Base-by-base conservation (phyloP, 768 basidiomycete species). In the Boletellus emodensis region DNA sequence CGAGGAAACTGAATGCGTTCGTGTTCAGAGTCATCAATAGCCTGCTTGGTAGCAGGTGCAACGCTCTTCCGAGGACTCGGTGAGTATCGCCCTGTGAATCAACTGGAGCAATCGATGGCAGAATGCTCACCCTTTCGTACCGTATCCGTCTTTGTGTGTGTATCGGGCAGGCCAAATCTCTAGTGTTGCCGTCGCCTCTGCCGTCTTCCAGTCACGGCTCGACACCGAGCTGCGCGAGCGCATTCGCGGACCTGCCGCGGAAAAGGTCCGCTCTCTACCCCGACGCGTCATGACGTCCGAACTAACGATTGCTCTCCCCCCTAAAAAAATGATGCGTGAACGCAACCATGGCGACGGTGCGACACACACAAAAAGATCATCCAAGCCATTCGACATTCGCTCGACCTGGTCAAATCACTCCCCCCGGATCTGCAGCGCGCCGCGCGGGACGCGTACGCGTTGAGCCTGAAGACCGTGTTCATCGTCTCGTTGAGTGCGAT, bases 51-150 rank as follows among this genome's bases (percentile, higher is more conserved):
- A 7, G 57, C 56, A 2, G 24, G 41, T 22, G 14, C 36, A 36
- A 55, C 57, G 17, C 46, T 59, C 20, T 59, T 42, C n/a, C 48
- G 58, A 22, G 37, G 24, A 32, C 45, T 55, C 8, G 57, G 58
- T 59, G 15, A 37, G 50, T 8, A 40, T 8, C 6, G 24, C 24
- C 6, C 24, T 3, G 24, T 24, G 24, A 24, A 24, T 24, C 24
- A 24, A 24, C 24, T 24, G 24, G 3, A 6, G 24, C 24, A 6
- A 6, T 3, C 24, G 6, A 24, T 24, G 3, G 24, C 6, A 24
- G 24, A 3, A 24, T 24, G 6, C 24, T 24, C 24, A 24, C 24
- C 6, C 24, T 6, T 24, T 24, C 24, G 24, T 24, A 6, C 24
- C 6, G 3, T 24, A 24, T 24, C 24, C 24, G 6, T 24, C 24